phyloP scores from a whole-genome alignment of 768 basidiomycete species.

The Hypholoma sublateritium region DNA sequence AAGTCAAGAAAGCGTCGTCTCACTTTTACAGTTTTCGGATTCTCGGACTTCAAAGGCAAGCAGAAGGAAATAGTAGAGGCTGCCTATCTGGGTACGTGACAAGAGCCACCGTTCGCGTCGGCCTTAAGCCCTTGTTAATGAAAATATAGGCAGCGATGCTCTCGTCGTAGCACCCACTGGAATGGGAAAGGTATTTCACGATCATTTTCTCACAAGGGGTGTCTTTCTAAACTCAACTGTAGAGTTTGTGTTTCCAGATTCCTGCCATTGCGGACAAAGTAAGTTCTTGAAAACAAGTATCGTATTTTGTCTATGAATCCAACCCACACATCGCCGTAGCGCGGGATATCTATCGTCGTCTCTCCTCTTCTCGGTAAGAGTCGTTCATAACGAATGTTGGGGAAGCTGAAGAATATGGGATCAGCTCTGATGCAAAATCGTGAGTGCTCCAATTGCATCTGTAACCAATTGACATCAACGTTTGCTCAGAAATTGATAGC shows the following conservation, averaged over 20 bases:
- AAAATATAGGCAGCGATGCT: slow-evolving; percentile 59
- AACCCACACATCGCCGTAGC: slow-evolving; percentile 31
- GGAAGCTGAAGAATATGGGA: not conserved
- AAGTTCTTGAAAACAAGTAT: not conserved
- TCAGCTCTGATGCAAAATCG: slow-evolving; percentile 84
- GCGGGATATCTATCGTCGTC: slow-evolving; percentile 71
- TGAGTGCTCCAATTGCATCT: slow-evolving; percentile 29
- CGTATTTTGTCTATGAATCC: not conserved
- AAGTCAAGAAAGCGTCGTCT: not conserved
- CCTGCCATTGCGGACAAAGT: slow-evolving; percentile 72
- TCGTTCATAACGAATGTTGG: not conserved
- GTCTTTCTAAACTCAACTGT: not conserved
- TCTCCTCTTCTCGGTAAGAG: slow-evolving; percentile 70
- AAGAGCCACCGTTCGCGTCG: not conserved
- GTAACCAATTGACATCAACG: not conserved
- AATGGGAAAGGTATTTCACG: slow-evolving; percentile 72
- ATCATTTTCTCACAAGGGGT: not conserved
- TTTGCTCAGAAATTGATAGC: slow-evolving; percentile 56
- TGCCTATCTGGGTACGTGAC: slow-evolving; percentile 54
- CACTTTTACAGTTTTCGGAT: slow-evolving; percentile 58
- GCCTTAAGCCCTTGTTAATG: not conserved
- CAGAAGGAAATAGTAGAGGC: slow-evolving; percentile 77
- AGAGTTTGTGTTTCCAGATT: slow-evolving; percentile 87
- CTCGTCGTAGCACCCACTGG: slow-evolving; percentile 85
- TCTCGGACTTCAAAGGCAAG: slow-evolving; percentile 69